phyloP scores from a whole-genome alignment of 345 rosid species.

The Brassica juncea region DNA sequence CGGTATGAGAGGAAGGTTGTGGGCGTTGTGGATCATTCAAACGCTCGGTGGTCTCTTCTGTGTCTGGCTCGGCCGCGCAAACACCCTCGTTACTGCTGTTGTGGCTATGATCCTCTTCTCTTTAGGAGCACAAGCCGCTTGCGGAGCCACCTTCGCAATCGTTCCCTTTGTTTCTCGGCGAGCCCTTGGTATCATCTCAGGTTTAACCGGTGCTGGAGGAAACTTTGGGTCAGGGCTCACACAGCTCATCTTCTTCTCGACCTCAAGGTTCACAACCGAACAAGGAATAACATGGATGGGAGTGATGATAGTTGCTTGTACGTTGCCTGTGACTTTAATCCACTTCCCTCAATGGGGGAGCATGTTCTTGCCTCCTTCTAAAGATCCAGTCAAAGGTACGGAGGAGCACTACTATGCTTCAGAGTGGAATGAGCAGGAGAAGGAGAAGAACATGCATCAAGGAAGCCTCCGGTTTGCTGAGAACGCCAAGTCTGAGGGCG shows the following conservation, averaged over 20 bases:
- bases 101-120: constrained; percentile 57
- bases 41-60: constrained; percentile 59
- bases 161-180: constrained; percentile 61
- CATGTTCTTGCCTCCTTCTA: constrained; percentile 53
- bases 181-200: constrained; percentile 55
- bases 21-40: constrained; percentile 57
- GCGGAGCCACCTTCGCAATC: constrained; percentile 63
- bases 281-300: constrained; percentile 54
- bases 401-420: constrained; percentile 51
- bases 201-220: constrained; percentile 60
- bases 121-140: constrained; percentile 60
- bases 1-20: constrained; percentile 61
- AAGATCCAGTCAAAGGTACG: constrained; percentile 26
- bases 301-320: constrained; percentile 58
- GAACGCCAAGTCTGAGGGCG: constrained; percentile 50
- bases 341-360: constrained; percentile 74
- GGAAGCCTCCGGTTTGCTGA: constrained; percentile 52
- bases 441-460: constrained; percentile 47
- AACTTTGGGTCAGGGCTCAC: constrained; percentile 63
- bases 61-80: constrained; percentile 52
- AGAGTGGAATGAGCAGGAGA: constrained; percentile 52
- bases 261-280: constrained; percentile 39
- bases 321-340: constrained; percentile 46
- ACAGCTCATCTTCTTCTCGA: constrained; percentile 53
- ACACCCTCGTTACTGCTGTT: constrained; percentile 39